Evolutionary conservation across 352 stramenopile species (phyloP).

Genomic region (Plasmopara halstedii): DNA sequence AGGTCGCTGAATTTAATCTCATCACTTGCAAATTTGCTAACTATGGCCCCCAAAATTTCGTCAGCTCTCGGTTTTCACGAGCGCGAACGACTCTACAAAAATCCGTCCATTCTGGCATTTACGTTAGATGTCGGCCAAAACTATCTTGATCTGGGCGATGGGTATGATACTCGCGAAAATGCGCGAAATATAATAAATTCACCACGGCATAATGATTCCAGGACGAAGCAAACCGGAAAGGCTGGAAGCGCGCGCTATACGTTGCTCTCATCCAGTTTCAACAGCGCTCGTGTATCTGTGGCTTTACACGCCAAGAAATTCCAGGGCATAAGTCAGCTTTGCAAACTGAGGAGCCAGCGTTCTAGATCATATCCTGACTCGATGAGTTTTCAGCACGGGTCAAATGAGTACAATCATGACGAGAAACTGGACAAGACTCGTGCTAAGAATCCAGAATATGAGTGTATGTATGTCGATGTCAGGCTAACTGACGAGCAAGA

Average conservation of each 20-base stretch:
- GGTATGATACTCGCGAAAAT: constrained; percentile 1
- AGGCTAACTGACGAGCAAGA: constrained; percentile 2
- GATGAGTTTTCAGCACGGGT: not conserved
- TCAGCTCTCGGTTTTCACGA: constrained; percentile 15
- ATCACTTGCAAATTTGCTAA: no score
- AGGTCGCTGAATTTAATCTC: not conserved
- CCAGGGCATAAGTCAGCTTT: constrained; percentile 16
- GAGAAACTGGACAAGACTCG: not conserved
- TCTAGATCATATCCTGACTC: no score
- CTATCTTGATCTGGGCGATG: constrained; percentile 16
- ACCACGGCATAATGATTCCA: not conserved
- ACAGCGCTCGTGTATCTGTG: constrained; percentile 10
- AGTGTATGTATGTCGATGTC: constrained; percentile 21
- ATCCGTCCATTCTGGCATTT: constrained; percentile 19
- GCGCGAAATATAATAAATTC: not conserved
- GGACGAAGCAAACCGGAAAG: not conserved
- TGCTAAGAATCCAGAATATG: constrained; percentile 3
- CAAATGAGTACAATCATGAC: constrained; percentile 12
- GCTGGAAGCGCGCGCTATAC: constrained; percentile 6
- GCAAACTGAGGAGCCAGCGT: no score
- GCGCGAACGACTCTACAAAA: constrained; percentile 17
- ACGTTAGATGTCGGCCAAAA: constrained; percentile 20
- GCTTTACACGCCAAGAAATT: constrained; percentile 11
- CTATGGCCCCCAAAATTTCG: constrained; percentile 20
- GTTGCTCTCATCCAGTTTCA: constrained; percentile 16